Conservation (phyloP, 2,329 filamentous ascomycete species). For the Dothideomycetes sp. region DNA sequence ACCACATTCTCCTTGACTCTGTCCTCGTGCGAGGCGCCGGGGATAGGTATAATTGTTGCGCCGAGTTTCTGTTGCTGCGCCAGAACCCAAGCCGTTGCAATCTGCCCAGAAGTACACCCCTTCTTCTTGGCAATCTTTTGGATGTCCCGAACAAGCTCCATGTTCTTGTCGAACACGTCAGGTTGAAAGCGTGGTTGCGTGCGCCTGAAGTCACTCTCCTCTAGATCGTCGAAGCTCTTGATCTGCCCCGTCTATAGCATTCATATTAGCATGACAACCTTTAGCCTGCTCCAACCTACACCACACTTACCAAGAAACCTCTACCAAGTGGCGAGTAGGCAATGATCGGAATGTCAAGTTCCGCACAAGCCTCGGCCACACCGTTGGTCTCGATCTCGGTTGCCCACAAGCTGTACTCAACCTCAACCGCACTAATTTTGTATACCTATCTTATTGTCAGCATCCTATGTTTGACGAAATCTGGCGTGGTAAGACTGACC, state of each 20-base stretch:
- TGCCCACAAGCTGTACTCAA: constrained; percentile 48
- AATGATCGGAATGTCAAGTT: constrained; percentile 57
- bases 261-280: neutral
- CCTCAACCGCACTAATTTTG: constrained; percentile 48
- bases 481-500: no score
- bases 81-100: constrained; percentile 39
- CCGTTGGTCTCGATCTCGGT: constrained; percentile 48
- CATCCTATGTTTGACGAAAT: no score
- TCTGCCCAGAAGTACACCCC: constrained; percentile 34
- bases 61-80: constrained; percentile 29
- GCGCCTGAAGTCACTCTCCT: constrained; percentile 36
- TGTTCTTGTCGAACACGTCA: constrained; percentile 53
- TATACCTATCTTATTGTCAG: no score
- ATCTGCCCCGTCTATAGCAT: constrained; percentile 34
- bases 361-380: constrained; percentile 43
- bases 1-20: constrained; percentile 30
- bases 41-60: constrained; percentile 33
- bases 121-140: constrained; percentile 49
- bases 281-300: constrained; percentile 1
- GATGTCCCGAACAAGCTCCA: constrained; percentile 49
- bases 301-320: constrained; percentile 35
- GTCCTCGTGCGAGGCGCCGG: constrained; percentile 26
- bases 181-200: constrained; percentile 48
- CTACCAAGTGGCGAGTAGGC: constrained; percentile 63
- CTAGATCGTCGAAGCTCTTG: constrained; percentile 43